Evolutionary conservation across 495 filamentous ascomycete genomes (phyloP).

Genomic region (Penicillium daleae): DNA sequence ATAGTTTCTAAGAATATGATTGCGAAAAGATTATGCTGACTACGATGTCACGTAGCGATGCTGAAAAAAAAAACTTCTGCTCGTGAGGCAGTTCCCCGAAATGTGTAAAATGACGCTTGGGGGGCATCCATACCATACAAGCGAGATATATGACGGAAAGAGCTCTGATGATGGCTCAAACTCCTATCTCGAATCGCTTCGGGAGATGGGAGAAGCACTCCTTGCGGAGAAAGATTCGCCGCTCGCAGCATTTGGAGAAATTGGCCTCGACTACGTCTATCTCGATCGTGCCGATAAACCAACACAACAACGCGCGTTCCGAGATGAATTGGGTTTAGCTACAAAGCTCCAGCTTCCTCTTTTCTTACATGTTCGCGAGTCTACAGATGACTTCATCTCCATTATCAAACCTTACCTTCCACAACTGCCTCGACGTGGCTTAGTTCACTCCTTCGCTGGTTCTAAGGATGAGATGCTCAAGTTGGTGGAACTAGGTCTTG

Average conservation of each 20-base stretch:
- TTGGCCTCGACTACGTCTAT: constrained; percentile 39
- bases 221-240: constrained; percentile 19
- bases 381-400: constrained; percentile 31
- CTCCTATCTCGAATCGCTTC: constrained; percentile 16
- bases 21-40: not conserved
- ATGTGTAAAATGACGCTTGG: constrained; percentile 40
- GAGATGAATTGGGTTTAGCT: constrained; percentile 32
- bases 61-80: not conserved
- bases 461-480: constrained; percentile 33
- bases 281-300: constrained; percentile 33
- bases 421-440: constrained; percentile 25
- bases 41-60: not conserved
- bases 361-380: constrained; percentile 37
- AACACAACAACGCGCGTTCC: constrained; percentile 34
- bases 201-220: constrained; percentile 18
- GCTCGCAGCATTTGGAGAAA: constrained; percentile 37
- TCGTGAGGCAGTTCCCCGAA: constrained; percentile 20
- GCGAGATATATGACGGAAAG: constrained; percentile 27
- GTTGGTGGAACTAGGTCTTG: constrained; percentile 32
- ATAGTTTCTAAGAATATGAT: not conserved
- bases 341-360: constrained; percentile 30
- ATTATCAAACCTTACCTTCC: constrained; percentile 31
- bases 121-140: constrained; percentile 36
- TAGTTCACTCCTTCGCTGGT: constrained; percentile 40
- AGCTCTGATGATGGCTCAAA: not conserved